Evolutionary conservation across 2,329 filamentous ascomycete genomes (phyloP), one percentile per base, ranked within the genome.

Genomic region (Teratosphaeria nubilosa): DNA sequence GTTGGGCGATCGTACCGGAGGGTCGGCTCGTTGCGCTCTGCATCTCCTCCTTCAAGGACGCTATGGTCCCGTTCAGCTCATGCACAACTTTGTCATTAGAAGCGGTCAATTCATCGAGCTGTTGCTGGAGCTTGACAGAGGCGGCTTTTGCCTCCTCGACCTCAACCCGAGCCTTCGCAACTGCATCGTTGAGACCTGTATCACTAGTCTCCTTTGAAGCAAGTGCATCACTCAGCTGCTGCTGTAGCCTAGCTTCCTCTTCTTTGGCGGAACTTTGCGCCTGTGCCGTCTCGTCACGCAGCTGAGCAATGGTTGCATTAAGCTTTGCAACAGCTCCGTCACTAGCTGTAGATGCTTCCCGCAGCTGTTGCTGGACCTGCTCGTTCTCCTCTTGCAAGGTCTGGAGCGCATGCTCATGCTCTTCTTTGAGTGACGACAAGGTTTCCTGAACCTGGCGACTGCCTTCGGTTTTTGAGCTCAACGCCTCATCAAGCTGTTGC

Each of bases 61-160:
- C 32, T 25, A 63, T 37, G 51, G 50, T 51, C 13, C 60, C 58
- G 22, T 62, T 51, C 20, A 62, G 48, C 14, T 25, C 30, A 34
- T 41, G 24, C 30, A 59, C 41, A 50, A 7, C 20, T 31, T 25
- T 48, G 20, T 30, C 37, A 3, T 56, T 53, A 5, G 51, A 25
- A 22, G 51, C 51, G 5, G 24, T 30, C 51, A 14, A 5, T 9
- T 31, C 50, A 14, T 41, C 41, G 20, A 48, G n/a, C 20, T 22
- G 41, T 22, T 48, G 41, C 54, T 64, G 60, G 13, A 59, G 56
- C 53, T 64, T 58, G 14, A 58, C 51, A 2, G 66, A 55, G 32
- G 63, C 62, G 25, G 9, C 25, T 57, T 68, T 65, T 32, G 68
- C 57, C 16, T 62, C 59, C 53, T 62, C 60, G 27, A 65, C 59